phyloP scores from a whole-genome alignment of 352 stramenopile species.

The Globisporangium uncinulatum region DNA sequence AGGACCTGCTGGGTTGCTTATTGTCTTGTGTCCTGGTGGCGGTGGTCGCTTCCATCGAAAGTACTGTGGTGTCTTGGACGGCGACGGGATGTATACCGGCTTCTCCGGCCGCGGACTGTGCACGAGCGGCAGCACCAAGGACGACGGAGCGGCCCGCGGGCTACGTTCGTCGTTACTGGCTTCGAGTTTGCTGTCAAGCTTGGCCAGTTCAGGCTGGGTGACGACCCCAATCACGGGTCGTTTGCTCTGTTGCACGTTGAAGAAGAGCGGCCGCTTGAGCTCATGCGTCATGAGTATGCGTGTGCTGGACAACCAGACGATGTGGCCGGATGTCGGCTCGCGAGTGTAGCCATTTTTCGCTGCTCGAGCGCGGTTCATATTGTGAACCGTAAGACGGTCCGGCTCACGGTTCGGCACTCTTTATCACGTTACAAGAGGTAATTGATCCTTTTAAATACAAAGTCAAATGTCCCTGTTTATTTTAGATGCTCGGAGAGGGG shows the following conservation, averaged over 20 bases:
- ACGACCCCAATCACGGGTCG: conserved; percentile 41
- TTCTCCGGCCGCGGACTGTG: conserved; percentile 37
- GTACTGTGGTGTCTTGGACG: conserved; percentile 51
- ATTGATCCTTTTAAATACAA: neutral
- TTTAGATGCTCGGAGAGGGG: neutral
- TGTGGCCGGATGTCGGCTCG: neutral
- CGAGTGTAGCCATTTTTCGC: neutral
- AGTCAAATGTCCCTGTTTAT: neutral
- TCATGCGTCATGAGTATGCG: conserved; percentile 36
- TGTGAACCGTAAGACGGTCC: neutral
- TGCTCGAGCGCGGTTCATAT: neutral
- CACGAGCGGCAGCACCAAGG: conserved; percentile 49
- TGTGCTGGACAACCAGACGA: too few species aligned
- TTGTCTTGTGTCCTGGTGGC: conserved; percentile 4
- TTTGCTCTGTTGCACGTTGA: conserved; percentile 40
- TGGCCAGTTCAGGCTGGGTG: conserved; percentile 35
- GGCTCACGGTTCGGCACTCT: neutral
- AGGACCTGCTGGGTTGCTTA: conserved; percentile 5
- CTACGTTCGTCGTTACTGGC: conserved; percentile 14
- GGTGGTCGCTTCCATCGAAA: conserved; percentile 52
- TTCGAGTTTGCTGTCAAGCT: conserved; percentile 24
- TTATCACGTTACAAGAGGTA: neutral
- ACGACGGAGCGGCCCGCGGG: conserved; percentile 19
- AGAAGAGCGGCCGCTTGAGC: conserved; percentile 45
- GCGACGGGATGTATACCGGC: conserved; percentile 24